Percentiles rank a stretch among this genome's conserved stretches.
Conservation (phyloP, 75 land plant genomes). For the Cupressus sempervirens region DNA sequence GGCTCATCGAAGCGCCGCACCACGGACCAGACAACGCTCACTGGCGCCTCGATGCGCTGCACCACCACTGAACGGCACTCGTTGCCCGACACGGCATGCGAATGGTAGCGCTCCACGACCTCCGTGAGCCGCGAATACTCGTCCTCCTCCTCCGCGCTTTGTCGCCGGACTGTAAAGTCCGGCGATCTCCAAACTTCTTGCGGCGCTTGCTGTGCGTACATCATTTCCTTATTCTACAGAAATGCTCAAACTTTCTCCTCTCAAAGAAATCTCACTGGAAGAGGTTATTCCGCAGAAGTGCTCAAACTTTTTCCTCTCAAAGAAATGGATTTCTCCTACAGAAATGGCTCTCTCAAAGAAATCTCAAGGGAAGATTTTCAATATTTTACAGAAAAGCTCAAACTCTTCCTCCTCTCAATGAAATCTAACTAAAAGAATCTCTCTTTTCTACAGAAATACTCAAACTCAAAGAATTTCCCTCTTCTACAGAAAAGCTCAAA, state of each 20-base stretch:
- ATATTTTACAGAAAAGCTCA: too few species aligned
- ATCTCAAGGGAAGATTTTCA: too few species aligned
- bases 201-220: constrained; percentile 2
- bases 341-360: too few species aligned
- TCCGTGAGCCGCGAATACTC: neutral
- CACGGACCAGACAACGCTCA: constrained; percentile 23
- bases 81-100: neutral
- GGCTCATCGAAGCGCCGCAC: constrained; percentile 32
- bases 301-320: too few species aligned
- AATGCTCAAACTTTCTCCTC: too few species aligned
- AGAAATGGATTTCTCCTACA: too few species aligned
- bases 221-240: neutral
- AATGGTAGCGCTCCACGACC: constrained; percentile 15
- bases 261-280: too few species aligned
- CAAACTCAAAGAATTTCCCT: neutral
- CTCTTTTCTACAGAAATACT: too few species aligned
- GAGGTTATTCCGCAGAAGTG: too few species aligned
- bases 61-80: constrained; percentile 14
- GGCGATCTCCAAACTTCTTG: neutral
- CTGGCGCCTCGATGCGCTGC: constrained; percentile 19
- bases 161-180: neutral
- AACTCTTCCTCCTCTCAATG: too few species aligned
- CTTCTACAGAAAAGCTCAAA: too few species aligned
- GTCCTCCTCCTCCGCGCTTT: neutral
- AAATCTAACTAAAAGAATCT: too few species aligned